Evolutionary conservation across 2,329 filamentous ascomycete species (phyloP), one percentile per base, ranked within the genome.

Genomic region (Trichocomaceae sp.): DNA sequence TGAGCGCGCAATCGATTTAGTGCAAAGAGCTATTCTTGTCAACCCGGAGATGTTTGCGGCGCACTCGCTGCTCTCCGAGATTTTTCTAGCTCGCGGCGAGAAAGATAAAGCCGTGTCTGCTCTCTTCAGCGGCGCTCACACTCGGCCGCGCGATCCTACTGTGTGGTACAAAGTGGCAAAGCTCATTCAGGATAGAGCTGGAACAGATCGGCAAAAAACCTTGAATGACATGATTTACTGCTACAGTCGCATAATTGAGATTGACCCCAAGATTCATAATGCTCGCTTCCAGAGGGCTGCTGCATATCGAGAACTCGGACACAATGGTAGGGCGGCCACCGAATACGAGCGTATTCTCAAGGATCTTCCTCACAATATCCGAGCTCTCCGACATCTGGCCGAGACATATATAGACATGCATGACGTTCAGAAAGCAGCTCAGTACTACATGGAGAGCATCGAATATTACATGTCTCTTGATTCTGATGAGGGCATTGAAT

Each of bases 1-100:
- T 56, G 75, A 73, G 51, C 69, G 66, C 62, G 78, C 69, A 49
- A 73, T 66, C 50, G 64, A 72, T 6, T 60, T 73, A 10, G 71
- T 76, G 39, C 72, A 74, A 55, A 68, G 75, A 57, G 80, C 80
- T 8, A 76, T 83, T 31, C 71, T 76, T 41, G 69, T 75, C 29
- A 85, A 86, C 60, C 82, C 83, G 0, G 82, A 85, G 64, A 80
- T 85, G 60, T 84, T 81, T 64, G 75, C 77, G 26, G 80, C 82
- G 13, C 81, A 85, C 69, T 80, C 77, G 51, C 70, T 85, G 19
- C 70, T 84, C 7, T 82, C 82, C 0, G 79, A 85, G 58, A 80
- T 83, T 50, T 77, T 82, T 50, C 66, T 78, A 9, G 75, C 75
- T 12, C 75, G 78, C 64, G 81, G 79, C n/a, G 75, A 82, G 46